Evolutionary conservation across 1,139 yeast genomes (phyloP), one percentile per base, ranked within the genome.

Genomic region (Hyphopichia buzzinii): DNA sequence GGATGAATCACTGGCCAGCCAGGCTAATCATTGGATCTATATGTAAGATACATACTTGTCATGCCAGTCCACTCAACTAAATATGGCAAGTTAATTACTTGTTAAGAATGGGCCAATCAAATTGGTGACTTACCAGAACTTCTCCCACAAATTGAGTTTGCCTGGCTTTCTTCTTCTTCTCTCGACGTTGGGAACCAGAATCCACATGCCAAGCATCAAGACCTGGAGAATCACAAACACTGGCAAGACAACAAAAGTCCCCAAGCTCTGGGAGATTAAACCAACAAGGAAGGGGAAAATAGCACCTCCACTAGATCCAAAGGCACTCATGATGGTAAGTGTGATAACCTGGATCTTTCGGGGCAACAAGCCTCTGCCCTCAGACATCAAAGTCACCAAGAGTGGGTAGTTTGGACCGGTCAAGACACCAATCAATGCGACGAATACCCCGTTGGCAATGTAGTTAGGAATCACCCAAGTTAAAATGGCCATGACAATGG

Each of bases 271-370:
- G n/a, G 80, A 68, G 22, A 75, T 56, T 40, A 77, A 56, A 26
- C 84, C 84, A 21, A 75, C 72, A 16, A 77, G 37, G 44, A 79
- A 78, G 11, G 84, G 84, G 44, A 77, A 67, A 3, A 77, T 47
- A 3, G 83, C 81, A 2, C 83, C 84, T 6, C 84, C 84, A 21
- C 78, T 67, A 2, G 79, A 70, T 1, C 84, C 84, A 55, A 77
- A 76, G 0, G 83, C 82, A 0, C 82, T 73, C 48, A 68, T 68
- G 26, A 79, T 67, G 1, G 82, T 77, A 38, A 78, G 52, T 0
- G 80, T 66, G 28, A 75, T 67, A 29, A 74, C 72, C 43, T 74
- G 79, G 36, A 77, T 75, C 49, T 72, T 76, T 39, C 81, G 54
- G 1, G 83, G 83, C 26, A 77, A 49, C 32, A 77, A 59, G 8